phyloP scores from a whole-genome alignment of 805 yeast genomes.

The Debaryomyces castellii region DNA sequence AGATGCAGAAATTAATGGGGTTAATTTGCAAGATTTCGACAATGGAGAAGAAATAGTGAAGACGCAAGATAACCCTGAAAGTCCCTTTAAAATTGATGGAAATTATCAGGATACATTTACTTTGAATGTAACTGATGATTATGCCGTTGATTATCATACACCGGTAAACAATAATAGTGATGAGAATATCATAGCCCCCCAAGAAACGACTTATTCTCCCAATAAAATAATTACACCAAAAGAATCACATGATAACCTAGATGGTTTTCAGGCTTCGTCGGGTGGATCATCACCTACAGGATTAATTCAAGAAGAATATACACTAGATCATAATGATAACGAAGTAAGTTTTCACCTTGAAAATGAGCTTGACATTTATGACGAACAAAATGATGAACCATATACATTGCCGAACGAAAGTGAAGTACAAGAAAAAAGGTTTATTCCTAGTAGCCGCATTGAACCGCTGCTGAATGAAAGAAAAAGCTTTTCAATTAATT shows the following conservation, averaged over 20 bases:
- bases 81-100: neutral
- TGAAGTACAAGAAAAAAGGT: neutral
- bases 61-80: no score
- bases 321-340: conserved; percentile 8
- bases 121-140: neutral
- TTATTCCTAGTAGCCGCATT: neutral
- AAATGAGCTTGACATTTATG: conserved; percentile 1
- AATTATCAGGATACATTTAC: neutral
- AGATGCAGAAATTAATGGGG: no score
- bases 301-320: conserved; percentile 12
- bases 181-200: neutral
- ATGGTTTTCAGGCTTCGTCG: neutral
- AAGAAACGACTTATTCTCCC: neutral
- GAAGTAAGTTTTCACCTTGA: conserved; percentile 1
- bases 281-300: conserved; percentile 1
- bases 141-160: neutral
- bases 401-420: neutral
- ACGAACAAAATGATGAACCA: neutral
- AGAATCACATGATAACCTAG: neutral
- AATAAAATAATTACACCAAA: neutral
- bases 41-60: neutral
- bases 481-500: conserved; percentile 8
- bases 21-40: neutral
- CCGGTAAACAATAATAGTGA: neutral
- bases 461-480: neutral